Evolutionary conservation across 2,329 filamentous ascomycete genomes (phyloP).

Genomic region (Xylariales sp.): DNA sequence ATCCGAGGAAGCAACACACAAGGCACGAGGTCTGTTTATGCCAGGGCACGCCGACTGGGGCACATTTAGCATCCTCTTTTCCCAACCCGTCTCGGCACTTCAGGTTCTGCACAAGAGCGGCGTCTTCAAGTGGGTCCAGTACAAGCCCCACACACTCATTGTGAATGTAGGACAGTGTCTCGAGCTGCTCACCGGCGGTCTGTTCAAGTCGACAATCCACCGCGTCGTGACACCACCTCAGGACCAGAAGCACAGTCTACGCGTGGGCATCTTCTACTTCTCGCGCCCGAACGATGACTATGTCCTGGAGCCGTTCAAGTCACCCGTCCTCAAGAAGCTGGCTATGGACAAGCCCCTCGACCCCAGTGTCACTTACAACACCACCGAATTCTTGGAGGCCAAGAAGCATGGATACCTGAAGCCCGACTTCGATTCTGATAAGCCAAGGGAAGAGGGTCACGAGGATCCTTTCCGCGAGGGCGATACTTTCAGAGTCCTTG

Average conservation of each 20-base stretch:
- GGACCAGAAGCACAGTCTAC: conserved; percentile 30
- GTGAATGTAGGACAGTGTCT: conserved; percentile 32
- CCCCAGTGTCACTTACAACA: not conserved
- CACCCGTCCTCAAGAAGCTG: conserved; percentile 25
- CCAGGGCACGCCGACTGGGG: conserved; percentile 37
- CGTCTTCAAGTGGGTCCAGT: conserved; percentile 32
- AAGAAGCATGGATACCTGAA: conserved; percentile 4
- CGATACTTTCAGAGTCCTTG: not conserved
- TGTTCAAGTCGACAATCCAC: conserved; percentile 28
- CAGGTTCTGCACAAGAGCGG: conserved; percentile 31
- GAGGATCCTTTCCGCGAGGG: conserved; percentile 1
- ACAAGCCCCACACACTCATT: conserved; percentile 30
- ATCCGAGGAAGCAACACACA: conserved; percentile 28
- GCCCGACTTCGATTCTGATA: conserved; percentile 1
- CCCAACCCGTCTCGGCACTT: conserved; percentile 33
- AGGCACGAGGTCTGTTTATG: conserved; percentile 32
- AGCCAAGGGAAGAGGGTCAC: not conserved
- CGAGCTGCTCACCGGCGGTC: conserved; percentile 26
- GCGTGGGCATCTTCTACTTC: conserved; percentile 36
- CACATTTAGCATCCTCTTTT: conserved; percentile 33
- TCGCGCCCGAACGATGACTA: conserved; percentile 32
- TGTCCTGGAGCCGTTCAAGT: conserved; percentile 28
- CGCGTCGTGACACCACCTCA: conserved; percentile 24
- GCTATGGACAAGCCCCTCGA: not conserved
- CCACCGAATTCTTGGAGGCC: not conserved